Conservation (phyloP, 495 filamentous ascomycete species). For the Beverwykella pulmonaria region DNA sequence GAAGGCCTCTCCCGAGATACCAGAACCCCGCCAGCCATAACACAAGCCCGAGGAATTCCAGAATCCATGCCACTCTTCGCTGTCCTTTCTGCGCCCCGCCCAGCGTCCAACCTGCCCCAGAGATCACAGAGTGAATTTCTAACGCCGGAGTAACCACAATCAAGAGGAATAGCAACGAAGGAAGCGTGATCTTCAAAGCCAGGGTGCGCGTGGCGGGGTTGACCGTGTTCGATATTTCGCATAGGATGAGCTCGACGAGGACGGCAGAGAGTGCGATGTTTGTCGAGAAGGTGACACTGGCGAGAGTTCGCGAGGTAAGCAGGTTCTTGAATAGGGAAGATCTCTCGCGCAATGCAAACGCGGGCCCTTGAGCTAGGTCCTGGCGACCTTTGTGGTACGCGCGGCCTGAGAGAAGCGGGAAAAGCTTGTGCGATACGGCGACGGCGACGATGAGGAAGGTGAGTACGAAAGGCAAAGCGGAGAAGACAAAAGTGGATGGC, state of each 20-base stretch:
- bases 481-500: slow-evolving; percentile 47
- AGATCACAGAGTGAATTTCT: slow-evolving; percentile 67
- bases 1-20: slow-evolving; percentile 68
- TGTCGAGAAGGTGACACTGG: slow-evolving; percentile 66
- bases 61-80: slow-evolving; percentile 57
- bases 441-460: slow-evolving; percentile 62
- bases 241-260: slow-evolving; percentile 72
- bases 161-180: slow-evolving; percentile 65
- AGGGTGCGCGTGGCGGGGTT: slow-evolving; percentile 61
- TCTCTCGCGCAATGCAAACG: slow-evolving; percentile 42
- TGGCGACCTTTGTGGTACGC: slow-evolving; percentile 51
- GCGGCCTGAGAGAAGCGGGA: slow-evolving; percentile 63
- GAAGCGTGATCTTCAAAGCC: slow-evolving; percentile 66
- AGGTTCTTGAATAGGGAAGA: slow-evolving; percentile 20
- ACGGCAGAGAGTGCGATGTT: slow-evolving; percentile 74
- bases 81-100: slow-evolving; percentile 48
- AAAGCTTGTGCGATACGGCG: slow-evolving; percentile 62
- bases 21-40: slow-evolving; percentile 72
- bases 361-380: slow-evolving; percentile 54
- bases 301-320: slow-evolving; percentile 46
- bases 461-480: slow-evolving; percentile 60
- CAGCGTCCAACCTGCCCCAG: slow-evolving; percentile 61
- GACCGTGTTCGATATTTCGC: slow-evolving; percentile 75
- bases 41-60: slow-evolving; percentile 60
- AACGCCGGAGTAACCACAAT: slow-evolving; percentile 70